These are phyloP conservation scores for Globisporangium camurandrum DNA, from an alignment of 352 stramenopile species.

Conservation along the genomic window DNA sequence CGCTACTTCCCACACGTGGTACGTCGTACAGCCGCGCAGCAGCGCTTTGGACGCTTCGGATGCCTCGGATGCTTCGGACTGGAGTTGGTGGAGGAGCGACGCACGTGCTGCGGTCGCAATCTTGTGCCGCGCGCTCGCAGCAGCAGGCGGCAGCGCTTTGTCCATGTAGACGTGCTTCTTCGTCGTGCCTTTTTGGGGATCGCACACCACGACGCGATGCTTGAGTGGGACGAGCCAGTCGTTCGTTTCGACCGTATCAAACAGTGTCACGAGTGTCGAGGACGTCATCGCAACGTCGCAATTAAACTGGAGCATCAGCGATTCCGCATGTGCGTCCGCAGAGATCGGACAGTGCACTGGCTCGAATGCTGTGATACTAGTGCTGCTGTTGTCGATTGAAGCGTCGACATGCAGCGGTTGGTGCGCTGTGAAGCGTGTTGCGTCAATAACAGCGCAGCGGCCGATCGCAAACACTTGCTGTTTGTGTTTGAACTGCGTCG, in stretches of 20 bases:
- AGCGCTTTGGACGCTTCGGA: neutral
- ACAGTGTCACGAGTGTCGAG: conserved; percentile 59
- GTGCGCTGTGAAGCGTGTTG: too few species aligned
- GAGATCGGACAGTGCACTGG: conserved; percentile 45
- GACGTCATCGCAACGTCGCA: conserved; percentile 70
- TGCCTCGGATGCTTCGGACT: neutral
- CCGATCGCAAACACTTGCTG: neutral
- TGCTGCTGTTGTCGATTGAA: too few species aligned
- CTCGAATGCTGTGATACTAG: too few species aligned
- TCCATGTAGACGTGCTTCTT: conserved; percentile 62
- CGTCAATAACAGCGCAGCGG: neutral
- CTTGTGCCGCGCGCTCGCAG: conserved; percentile 24
- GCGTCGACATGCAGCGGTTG: too few species aligned
- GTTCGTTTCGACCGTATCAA: conserved; percentile 31
- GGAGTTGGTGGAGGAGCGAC: conserved; percentile 19
- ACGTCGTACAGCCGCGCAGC: conserved; percentile 17
- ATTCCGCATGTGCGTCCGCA: conserved; percentile 35
- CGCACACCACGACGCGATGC: conserved; percentile 31
- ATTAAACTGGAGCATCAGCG: conserved; percentile 57
- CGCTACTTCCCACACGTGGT: conserved; percentile 63
- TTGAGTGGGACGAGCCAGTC: conserved; percentile 57
- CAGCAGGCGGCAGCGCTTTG: conserved; percentile 20
- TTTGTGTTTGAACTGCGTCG: too few species aligned
- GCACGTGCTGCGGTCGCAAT: conserved; percentile 18
- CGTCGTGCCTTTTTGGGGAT: conserved; percentile 10